Percentiles rank a stretch among this genome's conserved stretches.
phyloP scores from a whole-genome alignment of 345 rosid genomes.

The Melastoma malabathricum region DNA sequence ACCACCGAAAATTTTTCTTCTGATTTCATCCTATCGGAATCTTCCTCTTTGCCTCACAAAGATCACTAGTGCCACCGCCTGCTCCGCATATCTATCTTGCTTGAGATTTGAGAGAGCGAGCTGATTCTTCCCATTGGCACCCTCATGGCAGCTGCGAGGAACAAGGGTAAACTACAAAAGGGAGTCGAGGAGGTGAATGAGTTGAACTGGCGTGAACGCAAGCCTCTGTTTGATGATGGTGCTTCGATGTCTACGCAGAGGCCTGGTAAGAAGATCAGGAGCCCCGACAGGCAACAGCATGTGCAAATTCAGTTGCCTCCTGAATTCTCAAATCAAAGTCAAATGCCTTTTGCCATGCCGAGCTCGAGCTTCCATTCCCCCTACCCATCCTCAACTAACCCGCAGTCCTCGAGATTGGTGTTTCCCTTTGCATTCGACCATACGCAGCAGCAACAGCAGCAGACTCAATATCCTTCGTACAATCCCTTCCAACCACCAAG shows the following conservation, averaged over 20 bases:
- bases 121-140: neutral
- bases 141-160: slow-evolving; percentile 32
- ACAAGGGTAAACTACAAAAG: slow-evolving; percentile 38
- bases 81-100: neutral
- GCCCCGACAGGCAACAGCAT: slow-evolving; percentile 39
- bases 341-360: slow-evolving; percentile 10
- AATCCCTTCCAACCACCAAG: slow-evolving; percentile 17
- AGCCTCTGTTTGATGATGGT: slow-evolving; percentile 31
- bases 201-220: slow-evolving; percentile 35
- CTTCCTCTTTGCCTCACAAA: neutral
- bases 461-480: slow-evolving; percentile 13
- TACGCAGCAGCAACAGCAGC: slow-evolving; percentile 32
- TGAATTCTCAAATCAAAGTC: neutral
- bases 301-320: slow-evolving; percentile 14
- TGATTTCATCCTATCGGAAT: slow-evolving; percentile 14
- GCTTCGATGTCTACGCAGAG: slow-evolving; percentile 32
- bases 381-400: slow-evolving; percentile 11
- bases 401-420: slow-evolving; percentile 20
- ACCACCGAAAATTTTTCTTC: neutral
- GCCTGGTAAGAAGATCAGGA: slow-evolving; percentile 52
- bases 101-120: slow-evolving; percentile 6
- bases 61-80: slow-evolving; percentile 11
- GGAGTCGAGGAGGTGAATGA: slow-evolving; percentile 12
- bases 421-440: slow-evolving; percentile 48
- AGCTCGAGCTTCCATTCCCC: slow-evolving; percentile 11